Base-by-base conservation (phyloP, 805 yeast genomes). In the Sugiyamaella marilandica region DNA sequence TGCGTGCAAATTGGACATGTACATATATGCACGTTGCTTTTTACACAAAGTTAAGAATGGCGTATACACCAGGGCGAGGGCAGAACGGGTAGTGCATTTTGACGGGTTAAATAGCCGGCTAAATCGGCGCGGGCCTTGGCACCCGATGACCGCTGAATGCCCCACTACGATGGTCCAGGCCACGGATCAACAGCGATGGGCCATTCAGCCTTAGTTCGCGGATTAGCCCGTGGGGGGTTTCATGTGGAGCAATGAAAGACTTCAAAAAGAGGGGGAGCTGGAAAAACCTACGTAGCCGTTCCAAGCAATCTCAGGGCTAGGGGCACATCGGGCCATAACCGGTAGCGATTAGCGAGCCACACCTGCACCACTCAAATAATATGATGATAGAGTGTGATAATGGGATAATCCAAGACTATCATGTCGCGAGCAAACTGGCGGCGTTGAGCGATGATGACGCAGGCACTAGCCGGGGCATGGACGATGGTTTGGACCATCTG, bases 1-100 rank as follows among this genome's bases (percentile, higher is more conserved):
- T 39, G 43, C 43, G 43, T 14, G 43, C 43, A 39, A 39, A 34
- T 16, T 19, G 43, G 43, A 39, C 43, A 39, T 14, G 43, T 39
- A 39, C 43, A 39, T 39, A 24, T 24, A 39, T 39, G 43, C 43
- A 39, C 43, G 21, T 39, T 39, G 13, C 43, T 39, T 39, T 39
- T 39, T 39, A 4, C 24, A 39, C 43, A 39, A 39, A 24, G 43
- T 39, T 39, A 10, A 34, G 37, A 34, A 34, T 34, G 37, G 37
- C 37, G 37, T 34, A 34, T 34, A 34, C n/a, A 24, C 29, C 29
- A 24, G 29, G 29, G 29, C 29, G 29, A 24, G 29, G 29, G 29
- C 29, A 3, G 29, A 24, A 3, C 29, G 29, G n/a, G 29, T 24
- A 24, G 29, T 24, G 29, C 29, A 24, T 24, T 24, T 24, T 24